phyloP scores from a whole-genome alignment of 768 basidiomycete genomes.

The Baorangia bicolor region DNA sequence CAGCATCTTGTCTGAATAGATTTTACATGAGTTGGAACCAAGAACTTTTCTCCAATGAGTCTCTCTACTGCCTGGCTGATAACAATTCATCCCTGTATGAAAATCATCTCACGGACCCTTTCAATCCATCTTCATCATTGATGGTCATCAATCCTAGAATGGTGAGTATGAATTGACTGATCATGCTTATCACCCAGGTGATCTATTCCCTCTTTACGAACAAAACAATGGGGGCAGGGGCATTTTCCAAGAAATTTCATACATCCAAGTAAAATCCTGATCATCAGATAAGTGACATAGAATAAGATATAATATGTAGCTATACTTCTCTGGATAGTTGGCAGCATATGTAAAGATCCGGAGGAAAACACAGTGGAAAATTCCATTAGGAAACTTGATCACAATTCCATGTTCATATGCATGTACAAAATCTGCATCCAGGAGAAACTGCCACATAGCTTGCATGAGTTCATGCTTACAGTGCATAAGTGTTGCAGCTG shows the following conservation, averaged over 20 bases:
- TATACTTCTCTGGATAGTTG: conserved; percentile 36
- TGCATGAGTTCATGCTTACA: conserved; percentile 27
- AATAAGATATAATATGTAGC: background rate
- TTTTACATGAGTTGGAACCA: background rate
- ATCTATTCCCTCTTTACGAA: background rate
- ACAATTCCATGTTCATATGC: conserved; percentile 25
- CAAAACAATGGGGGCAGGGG: conserved; percentile 22
- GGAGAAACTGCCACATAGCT: conserved; percentile 18
- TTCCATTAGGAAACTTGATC: conserved; percentile 18
- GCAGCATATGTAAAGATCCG: conserved; percentile 27
- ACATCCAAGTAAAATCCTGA: conserved; percentile 19
- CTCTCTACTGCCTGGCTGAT: background rate
- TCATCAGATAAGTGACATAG: background rate
- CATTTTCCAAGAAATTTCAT: conserved; percentile 19
- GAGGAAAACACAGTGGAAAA: conserved; percentile 11
- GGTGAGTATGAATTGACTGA: background rate
- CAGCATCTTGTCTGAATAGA: too few relatives aligned
- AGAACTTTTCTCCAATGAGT: background rate
- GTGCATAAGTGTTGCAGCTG: conserved; percentile 3
- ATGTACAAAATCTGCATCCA: conserved; percentile 24
- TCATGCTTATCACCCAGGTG: background rate
- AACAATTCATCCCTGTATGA: background rate
- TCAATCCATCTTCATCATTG: background rate
- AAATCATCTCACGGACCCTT: background rate
- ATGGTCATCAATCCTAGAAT: background rate